Base-by-base conservation (phyloP, 2,329 filamentous ascomycete species). In the Sphaceloma murrayae region DNA sequence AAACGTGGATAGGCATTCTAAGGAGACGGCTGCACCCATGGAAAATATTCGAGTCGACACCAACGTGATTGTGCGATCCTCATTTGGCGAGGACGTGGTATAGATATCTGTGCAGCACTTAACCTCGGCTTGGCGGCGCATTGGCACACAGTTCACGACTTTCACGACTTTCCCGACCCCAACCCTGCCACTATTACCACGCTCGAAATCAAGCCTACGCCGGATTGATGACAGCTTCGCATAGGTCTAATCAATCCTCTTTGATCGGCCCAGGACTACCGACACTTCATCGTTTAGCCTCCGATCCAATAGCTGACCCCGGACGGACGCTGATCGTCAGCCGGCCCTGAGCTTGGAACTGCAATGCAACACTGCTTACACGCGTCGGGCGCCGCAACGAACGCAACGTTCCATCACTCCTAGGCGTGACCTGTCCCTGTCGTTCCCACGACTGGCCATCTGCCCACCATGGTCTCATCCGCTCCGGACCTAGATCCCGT, bases 401-500 rank as follows among this genome's bases (percentile, higher is more conserved):
- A 29, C 42, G 42, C 31, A 34, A 36, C 42, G 42, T 45, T 45
- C 29, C 30, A 45, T 45, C 21, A 18, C 19, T 11, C 17, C 31
- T 29, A 13, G 36, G 26, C 14, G 10, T 14, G 34, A 26, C 13
- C 11, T 27, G 14, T 8, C 16, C 14, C 40, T 26, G 22, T 11
- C 9, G 9, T 24, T 18, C 31, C 5, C 27, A 11, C 10, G 31
- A n/a, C 19, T 18, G 5, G 19, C 36, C 32, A 34, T 32, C 10
- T 34, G 19, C 18, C 31, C 29, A 21, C 31, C 32, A 34, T 34
- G 30, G 42, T 36, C 17, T 45, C 42, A 34, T 42, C 48, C 33
- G 48, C 31, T 19, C 19, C 40, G 55, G 62, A 62, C 51, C 57
- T 70, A 48, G 67, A 70, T 59, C 63, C 67, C 52, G 65, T 69